Evolutionary conservation across 768 basidiomycete species (phyloP).

Genomic region (Polyporus arcularius): DNA sequence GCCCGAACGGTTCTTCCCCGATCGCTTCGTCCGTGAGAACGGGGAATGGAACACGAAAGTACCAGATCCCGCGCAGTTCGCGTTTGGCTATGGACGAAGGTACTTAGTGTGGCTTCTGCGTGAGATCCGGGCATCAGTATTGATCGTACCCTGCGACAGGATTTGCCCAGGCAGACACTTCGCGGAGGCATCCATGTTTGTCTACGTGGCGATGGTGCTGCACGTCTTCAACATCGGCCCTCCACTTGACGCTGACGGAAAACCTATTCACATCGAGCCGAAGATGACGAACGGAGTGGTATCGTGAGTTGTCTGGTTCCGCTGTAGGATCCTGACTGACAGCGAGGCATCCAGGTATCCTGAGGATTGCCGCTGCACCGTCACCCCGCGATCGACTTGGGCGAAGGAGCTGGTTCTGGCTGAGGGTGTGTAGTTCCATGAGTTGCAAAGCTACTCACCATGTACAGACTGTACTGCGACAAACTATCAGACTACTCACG

Average conservation of each 20-base stretch:
- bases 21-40: conserved; percentile 5
- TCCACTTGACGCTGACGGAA: not conserved
- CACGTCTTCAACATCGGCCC: conserved; percentile 9
- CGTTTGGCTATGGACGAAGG: conserved; percentile 29
- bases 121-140: too few species aligned
- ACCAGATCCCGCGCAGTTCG: conserved; percentile 27
- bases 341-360: conserved; percentile 3
- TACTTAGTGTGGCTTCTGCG: not conserved
- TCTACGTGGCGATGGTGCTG: not conserved
- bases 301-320: not conserved
- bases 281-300: conserved; percentile 3
- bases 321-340: not conserved
- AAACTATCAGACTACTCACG: too few species aligned
- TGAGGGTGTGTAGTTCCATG: not conserved
- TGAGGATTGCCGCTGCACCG: conserved; percentile 9
- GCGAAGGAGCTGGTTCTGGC: conserved; percentile 6
- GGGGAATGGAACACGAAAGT: conserved; percentile 19
- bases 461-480: not conserved
- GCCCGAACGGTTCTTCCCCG: conserved; percentile 9
- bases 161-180: conserved; percentile 13
- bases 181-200: conserved; percentile 2
- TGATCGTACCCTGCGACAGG: not conserved
- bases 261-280: conserved; percentile 1
- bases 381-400: conserved; percentile 2
- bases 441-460: not conserved